Evolutionary conservation across 139 green algal genomes (phyloP), one percentile per base, ranked within the genome.

Genomic region (Asterochloris erici): DNA sequence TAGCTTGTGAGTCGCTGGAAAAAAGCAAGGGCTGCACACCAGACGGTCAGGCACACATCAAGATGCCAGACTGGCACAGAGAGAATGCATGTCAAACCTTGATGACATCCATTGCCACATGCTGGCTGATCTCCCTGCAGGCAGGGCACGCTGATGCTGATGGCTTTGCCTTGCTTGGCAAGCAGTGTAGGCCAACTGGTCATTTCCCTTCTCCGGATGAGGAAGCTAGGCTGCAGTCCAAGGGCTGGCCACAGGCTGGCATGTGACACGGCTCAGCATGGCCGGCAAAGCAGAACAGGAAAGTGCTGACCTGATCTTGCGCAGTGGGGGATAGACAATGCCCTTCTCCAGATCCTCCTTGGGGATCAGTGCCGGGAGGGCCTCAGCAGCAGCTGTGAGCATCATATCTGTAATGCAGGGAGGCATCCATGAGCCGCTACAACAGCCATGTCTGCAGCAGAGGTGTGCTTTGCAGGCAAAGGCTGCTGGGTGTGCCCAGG

Each of bases 361-460:
- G 54, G 80, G 71, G 29, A 84, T 79, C 13, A 84, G 54, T n/a
- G 70, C 69, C 4, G 80, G 80, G 11, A 84, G 70, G 24, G 73
- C 74, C 63, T 84, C 81, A 68, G 81, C 81, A 14, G 81, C 81
- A 27, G 81, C 81, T 21, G 71, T 84, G 28, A 84, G 77, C 81
- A 84, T 84, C 62, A 77, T 74, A 74, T 84, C 81, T 23, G 73
- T 84, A 73, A 81, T 81, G 77, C 21, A 23, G 66, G 17, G 9
- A 26, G 66, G 38, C 2, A 54, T 54, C 4, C 6, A 54, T 2
- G 6, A 2, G 38, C 38, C 2, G 38, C 38, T 54, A 2, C 2
- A 54, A 54, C 38, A 6, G 38, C 38, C 38, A 54, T 54, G 38
- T 2, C 38, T 54, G 38, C 38, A 54, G 38, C 38, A 54, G 38